Base-by-base conservation (phyloP, 768 basidiomycete genomes). In the Suillus bovinus region DNA sequence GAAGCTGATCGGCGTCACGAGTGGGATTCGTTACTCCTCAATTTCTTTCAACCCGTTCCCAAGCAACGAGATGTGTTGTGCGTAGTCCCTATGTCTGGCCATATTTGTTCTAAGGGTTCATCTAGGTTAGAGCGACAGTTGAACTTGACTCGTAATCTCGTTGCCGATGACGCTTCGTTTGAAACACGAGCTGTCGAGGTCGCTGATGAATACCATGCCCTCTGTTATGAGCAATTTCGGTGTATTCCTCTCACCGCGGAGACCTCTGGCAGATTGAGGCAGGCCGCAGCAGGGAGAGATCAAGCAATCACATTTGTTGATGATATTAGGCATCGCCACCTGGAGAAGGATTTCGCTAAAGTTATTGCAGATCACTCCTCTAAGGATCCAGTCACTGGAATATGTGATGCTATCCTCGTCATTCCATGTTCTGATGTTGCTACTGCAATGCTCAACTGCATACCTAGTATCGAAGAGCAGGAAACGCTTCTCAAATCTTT, bases 181-280 rank as follows among this genome's bases (percentile, higher is more conserved):
- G 5, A 46, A 11, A 14, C 9, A 58, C 22, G 13, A 6, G 29
- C 46, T 5, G 2, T 3, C 2, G 4, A n/a, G 3, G 13, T 49
- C 11, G 20, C 57, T 27, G 0, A 0, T 3, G 3, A 11, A 9
- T 58, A 46, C 14, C 2, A 4, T 2, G 1, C 3, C 1, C 4
- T 58, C 7, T 46, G 57, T 29, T 0, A 0, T 13, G 38, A 41
- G 2, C 27, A 0, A 9, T 20, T 4, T 0, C 0, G 8, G 4
- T 42, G 8, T 42, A n/a, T n/a, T n/a, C 41, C n/a, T n/a, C n/a
- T n/a, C 17, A 0, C 20, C 20, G 4, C 7, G 5, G 41, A 42
- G 20, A 20, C 3, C 3, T 20, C 41, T 42, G n/a, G 9, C 9
- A n/a, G n/a, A 20, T 10, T 3, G 20, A 4, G 5, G n/a, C 57